A percentile compares a stretch with the other conserved stretches of the same genome.
These are phyloP conservation scores for Coprinellus micaceus DNA, from an alignment of 768 basidiomycete genomes.

Conservation along the genomic window DNA sequence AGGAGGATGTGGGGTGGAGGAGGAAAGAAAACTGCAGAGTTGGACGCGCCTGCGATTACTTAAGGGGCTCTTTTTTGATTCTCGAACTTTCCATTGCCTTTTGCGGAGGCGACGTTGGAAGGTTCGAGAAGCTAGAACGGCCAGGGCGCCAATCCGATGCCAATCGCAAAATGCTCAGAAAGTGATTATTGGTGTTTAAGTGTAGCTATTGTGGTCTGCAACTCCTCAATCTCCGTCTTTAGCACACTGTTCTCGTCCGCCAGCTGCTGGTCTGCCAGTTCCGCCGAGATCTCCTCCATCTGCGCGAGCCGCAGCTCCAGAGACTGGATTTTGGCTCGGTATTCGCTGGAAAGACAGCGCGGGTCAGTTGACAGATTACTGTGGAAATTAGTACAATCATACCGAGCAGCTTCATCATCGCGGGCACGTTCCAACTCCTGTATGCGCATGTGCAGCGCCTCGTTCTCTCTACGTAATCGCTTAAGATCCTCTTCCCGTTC, in stretches of 20 bases:
- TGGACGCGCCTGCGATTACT: slow-evolving; percentile 23
- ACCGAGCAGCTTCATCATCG: slow-evolving; percentile 60
- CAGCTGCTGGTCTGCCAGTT: slow-evolving; percentile 48
- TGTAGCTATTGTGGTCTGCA: slow-evolving; percentile 68
- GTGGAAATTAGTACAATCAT: slow-evolving; percentile 15
- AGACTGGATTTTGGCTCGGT: slow-evolving; percentile 58
- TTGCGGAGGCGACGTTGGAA: slow-evolving; percentile 37
- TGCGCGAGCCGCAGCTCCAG: slow-evolving; percentile 55
- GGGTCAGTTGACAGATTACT: background rate
- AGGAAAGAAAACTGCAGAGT: slow-evolving; percentile 23
- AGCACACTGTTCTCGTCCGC: slow-evolving; percentile 52
- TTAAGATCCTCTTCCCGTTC: slow-evolving; percentile 58
- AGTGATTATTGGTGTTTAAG: slow-evolving; percentile 45
- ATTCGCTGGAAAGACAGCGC: slow-evolving; percentile 32
- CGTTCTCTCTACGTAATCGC: slow-evolving; percentile 51
- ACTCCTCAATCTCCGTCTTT: slow-evolving; percentile 50
- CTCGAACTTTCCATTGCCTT: slow-evolving; percentile 49
- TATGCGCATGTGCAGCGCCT: slow-evolving; percentile 63
- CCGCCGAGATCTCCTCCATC: slow-evolving; percentile 41
- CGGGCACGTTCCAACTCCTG: slow-evolving; percentile 54
- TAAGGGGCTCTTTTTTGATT: slow-evolving; percentile 37
- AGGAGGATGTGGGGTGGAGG: slow-evolving; percentile 18
- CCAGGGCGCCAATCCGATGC: slow-evolving; percentile 16
- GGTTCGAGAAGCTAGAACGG: slow-evolving; percentile 47
- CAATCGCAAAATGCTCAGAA: background rate